Evolutionary conservation across 116 monocot species (phyloP).

Genomic region (Trichopus zeylanicus): DNA sequence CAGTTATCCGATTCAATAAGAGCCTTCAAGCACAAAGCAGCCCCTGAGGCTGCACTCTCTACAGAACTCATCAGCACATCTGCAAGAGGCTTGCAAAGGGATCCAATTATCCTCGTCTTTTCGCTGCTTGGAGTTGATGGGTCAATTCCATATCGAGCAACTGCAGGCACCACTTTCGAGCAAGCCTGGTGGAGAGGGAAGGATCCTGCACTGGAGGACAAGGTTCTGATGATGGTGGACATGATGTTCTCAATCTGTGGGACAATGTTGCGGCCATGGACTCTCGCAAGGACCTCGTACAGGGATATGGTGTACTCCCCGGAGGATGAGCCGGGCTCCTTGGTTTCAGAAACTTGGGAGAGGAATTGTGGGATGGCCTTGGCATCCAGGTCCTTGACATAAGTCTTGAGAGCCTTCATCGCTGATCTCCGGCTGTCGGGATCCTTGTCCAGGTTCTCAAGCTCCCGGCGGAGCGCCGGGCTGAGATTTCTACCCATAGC

Average conservation of each 20-base stretch:
- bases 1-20: slow-evolving; percentile 71
- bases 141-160: slow-evolving; percentile 89
- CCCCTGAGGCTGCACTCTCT: slow-evolving; percentile 48
- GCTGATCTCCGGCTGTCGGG: slow-evolving; percentile 78
- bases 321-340: slow-evolving; percentile 34
- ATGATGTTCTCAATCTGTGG: slow-evolving; percentile 89
- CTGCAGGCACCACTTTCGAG: slow-evolving; percentile 83
- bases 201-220: slow-evolving; percentile 68
- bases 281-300: slow-evolving; percentile 91
- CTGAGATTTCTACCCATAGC: slow-evolving; percentile 64
- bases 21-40: slow-evolving; percentile 61
- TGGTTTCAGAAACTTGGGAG: slow-evolving; percentile 73
- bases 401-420: slow-evolving; percentile 80
- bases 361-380: slow-evolving; percentile 78
- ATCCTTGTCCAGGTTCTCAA: slow-evolving; percentile 80
- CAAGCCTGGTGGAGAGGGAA: slow-evolving; percentile 94
- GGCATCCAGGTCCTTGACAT: slow-evolving; percentile 71
- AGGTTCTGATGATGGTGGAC: slow-evolving; percentile 62
- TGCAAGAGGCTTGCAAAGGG: slow-evolving; percentile 51
- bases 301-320: slow-evolving; percentile 89
- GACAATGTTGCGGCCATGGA: slow-evolving; percentile 82
- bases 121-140: slow-evolving; percentile 60
- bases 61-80: slow-evolving; percentile 47
- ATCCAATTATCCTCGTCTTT: slow-evolving; percentile 48
- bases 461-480: slow-evolving; percentile 68